These are phyloP conservation scores for Zoysia pacifica DNA, from an alignment of 176 grass and related monocot genomes.

Conservation along the genomic window DNA sequence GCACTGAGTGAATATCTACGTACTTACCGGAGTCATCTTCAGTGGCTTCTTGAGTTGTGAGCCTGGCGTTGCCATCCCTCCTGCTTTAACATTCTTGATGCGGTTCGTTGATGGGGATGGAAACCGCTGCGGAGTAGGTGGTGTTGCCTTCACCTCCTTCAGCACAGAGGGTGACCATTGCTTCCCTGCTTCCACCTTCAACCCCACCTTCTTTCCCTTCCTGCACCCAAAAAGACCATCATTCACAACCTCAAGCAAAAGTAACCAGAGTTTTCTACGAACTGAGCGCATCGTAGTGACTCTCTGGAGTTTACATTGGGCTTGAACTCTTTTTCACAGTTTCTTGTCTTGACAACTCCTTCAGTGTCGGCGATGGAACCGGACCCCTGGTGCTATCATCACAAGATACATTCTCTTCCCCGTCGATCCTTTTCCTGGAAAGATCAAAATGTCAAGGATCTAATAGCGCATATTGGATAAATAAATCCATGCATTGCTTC, in stretches of 20 bases:
- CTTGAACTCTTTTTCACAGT: slow-evolving; percentile 38
- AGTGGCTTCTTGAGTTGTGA: slow-evolving; percentile 74
- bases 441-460: slow-evolving; percentile 34
- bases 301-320: slow-evolving; percentile 40
- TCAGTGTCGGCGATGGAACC: neutral
- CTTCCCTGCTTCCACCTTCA: slow-evolving; percentile 61
- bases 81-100: slow-evolving; percentile 52
- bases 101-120: slow-evolving; percentile 62
- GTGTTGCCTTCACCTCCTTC: slow-evolving; percentile 78
- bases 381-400: neutral
- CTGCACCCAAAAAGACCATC: slow-evolving; percentile 33
- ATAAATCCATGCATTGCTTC: neutral
- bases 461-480: neutral
- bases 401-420: slow-evolving; percentile 22
- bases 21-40: slow-evolving; percentile 51
- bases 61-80: slow-evolving; percentile 29
- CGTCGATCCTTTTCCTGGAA: slow-evolving; percentile 33
- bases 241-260: slow-evolving; percentile 12
- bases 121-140: slow-evolving; percentile 85
- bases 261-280: neutral
- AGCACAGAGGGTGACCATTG: slow-evolving; percentile 53
- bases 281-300: neutral
- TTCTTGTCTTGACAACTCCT: slow-evolving; percentile 40
- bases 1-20: slow-evolving; percentile 7
- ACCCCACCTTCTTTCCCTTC: slow-evolving; percentile 48